Percentiles rank a stretch among this genome's conserved stretches.
Conservation (phyloP, 257 asterid genomes). For the Petrea volubilis region DNA sequence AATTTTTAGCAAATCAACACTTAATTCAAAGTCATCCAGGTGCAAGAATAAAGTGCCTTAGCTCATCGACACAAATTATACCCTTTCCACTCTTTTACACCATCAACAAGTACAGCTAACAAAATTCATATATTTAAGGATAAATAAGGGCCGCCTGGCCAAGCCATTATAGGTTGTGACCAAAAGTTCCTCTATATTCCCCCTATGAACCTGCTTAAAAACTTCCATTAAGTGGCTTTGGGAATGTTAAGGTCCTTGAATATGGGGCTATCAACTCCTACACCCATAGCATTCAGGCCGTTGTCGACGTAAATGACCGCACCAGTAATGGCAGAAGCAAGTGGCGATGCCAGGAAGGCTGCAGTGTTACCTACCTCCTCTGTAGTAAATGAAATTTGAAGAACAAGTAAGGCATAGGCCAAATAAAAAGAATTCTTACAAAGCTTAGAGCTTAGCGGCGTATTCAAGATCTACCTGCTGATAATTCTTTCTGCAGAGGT, state of each 20-base stretch:
- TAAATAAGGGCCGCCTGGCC: constrained; percentile 28
- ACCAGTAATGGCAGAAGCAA: constrained; percentile 89
- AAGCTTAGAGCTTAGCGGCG: neutral
- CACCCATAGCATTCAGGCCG: constrained; percentile 91
- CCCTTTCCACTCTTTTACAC: too few relatives aligned
- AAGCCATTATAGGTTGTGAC: constrained; percentile 29
- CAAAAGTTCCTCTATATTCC: constrained; percentile 34
- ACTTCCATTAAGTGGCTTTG: constrained; percentile 33
- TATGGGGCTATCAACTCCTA: constrained; percentile 76
- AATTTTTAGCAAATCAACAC: too few relatives aligned
- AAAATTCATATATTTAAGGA: neutral
- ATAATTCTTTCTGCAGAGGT: constrained; percentile 83
- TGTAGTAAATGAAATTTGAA: constrained; percentile 23
- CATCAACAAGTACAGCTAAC: constrained; percentile 6
- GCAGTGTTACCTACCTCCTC: constrained; percentile 89
- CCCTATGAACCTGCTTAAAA: neutral
- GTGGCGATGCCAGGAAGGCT: constrained; percentile 78
- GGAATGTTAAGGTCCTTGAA: constrained; percentile 75
- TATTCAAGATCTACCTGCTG: constrained; percentile 52
- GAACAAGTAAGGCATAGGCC: neutral
- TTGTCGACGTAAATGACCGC: constrained; percentile 82
- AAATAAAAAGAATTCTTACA: neutral
- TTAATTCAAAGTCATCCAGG: too few relatives aligned
- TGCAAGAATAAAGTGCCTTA: too few relatives aligned
- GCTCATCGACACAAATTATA: too few relatives aligned